These are phyloP conservation scores for Phytophthora pistaciae DNA, from an alignment of 352 stramenopile species.

Conservation along the genomic window DNA sequence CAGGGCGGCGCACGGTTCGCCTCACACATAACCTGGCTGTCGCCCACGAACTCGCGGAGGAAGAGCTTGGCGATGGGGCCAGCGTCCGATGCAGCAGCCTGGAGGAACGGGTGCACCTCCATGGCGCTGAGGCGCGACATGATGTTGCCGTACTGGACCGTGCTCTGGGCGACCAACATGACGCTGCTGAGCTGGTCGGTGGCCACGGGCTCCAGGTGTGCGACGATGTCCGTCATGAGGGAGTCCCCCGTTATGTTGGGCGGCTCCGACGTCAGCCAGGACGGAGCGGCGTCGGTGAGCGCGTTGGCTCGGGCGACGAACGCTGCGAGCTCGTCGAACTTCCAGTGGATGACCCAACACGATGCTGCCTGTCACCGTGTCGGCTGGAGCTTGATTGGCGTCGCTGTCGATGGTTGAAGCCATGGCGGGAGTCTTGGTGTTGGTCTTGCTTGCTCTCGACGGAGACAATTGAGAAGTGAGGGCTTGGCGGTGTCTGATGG, in stretches of 20 bases:
- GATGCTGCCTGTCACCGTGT: background rate
- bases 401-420: background rate
- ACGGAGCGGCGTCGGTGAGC: background rate
- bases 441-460: no score
- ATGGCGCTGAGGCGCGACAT: background rate
- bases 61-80: background rate
- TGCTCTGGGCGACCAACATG: background rate
- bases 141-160: background rate
- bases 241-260: slow-evolving; percentile 3
- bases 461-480: no score
- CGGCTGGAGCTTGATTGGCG: background rate
- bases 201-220: background rate
- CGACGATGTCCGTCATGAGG: slow-evolving; percentile 1
- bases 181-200: background rate
- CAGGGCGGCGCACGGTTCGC: background rate
- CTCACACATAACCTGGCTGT: background rate
- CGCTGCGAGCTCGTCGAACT: background rate
- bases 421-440: no score
- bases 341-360: background rate
- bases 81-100: background rate
- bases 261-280: slow-evolving; percentile 2
- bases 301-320: background rate
- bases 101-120: slow-evolving; percentile 8
- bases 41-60: background rate
- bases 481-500: no score